Percentiles rank a stretch among this genome's conserved stretches.
phyloP scores from a whole-genome alignment of 192 early-diverging fungal species.

The Helicostylum pulchrum region DNA sequence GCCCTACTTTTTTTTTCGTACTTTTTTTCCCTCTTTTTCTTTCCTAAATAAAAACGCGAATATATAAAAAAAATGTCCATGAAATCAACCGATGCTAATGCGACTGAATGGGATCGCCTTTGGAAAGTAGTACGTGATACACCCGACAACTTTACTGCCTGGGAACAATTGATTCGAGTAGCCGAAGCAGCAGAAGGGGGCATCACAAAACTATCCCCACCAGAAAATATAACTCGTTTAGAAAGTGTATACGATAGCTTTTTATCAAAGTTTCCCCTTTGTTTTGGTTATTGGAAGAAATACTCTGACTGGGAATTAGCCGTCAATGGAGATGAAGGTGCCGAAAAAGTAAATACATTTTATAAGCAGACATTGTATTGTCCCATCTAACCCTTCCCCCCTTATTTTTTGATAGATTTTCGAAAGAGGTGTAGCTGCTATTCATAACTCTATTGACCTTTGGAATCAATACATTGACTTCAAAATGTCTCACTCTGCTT shows the following conservation, averaged over 20 bases:
- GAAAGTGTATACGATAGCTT: conserved; percentile 62
- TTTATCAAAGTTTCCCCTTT: conserved; percentile 66
- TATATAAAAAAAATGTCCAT: background rate
- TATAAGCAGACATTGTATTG: background rate
- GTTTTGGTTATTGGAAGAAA: conserved; percentile 82
- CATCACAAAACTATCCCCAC: conserved; percentile 44
- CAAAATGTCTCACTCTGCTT: conserved; percentile 53
- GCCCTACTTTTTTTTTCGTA: background rate
- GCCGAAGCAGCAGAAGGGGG: conserved; percentile 58
- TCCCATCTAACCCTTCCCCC: background rate
- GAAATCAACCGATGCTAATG: background rate
- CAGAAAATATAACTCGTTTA: conserved; percentile 46
- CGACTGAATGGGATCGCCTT: conserved; percentile 49
- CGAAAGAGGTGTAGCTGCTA: conserved; percentile 65
- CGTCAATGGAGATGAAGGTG: conserved; percentile 53
- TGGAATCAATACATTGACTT: conserved; percentile 73
- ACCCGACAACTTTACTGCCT: conserved; percentile 65
- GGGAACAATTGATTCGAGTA: conserved; percentile 63
- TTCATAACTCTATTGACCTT: conserved; percentile 66
- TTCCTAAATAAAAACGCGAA: background rate
- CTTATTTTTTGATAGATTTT: conserved; percentile 51
- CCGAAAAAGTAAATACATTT: conserved; percentile 51
- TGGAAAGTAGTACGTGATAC: conserved; percentile 54
- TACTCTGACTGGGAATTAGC: conserved; percentile 61
- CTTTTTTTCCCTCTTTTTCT: background rate